Evolutionary conservation across 2,329 filamentous ascomycete species (phyloP).

Genomic region (Neofusicoccum sp.): DNA sequence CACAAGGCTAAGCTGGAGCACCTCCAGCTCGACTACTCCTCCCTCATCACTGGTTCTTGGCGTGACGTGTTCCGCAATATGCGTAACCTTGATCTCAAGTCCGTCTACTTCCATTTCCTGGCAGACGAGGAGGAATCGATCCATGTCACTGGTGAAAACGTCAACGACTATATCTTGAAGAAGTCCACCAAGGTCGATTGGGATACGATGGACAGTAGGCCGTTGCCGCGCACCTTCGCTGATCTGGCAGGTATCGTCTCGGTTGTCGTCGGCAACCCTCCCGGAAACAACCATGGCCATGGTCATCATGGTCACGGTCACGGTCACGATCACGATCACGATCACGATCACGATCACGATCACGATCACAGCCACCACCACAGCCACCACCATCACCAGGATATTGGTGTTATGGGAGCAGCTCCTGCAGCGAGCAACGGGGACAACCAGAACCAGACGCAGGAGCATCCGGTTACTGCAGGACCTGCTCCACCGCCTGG

Average conservation of each 20-base stretch:
- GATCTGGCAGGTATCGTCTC: slow-evolving; percentile 10
- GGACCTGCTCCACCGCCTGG: background rate
- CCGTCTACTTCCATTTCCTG: slow-evolving; percentile 8
- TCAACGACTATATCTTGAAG: slow-evolving; percentile 10
- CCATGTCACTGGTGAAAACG: slow-evolving; percentile 8
- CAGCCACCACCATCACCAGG: background rate
- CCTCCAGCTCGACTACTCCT: slow-evolving; percentile 6
- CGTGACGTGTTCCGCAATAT: slow-evolving; percentile 8
- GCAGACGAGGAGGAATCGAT: slow-evolving; percentile 11
- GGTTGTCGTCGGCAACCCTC: background rate
- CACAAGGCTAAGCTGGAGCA: background rate
- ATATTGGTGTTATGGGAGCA: background rate
- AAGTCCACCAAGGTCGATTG: slow-evolving; percentile 5
- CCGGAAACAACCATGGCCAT: background rate
- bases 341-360: background rate
- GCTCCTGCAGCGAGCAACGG: background rate
- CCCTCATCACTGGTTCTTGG: slow-evolving; percentile 4
- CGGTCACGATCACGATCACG: background rate
- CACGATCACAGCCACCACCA: background rate
- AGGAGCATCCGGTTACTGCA: background rate
- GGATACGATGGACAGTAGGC: slow-evolving; percentile 13
- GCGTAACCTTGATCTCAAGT: slow-evolving; percentile 2
- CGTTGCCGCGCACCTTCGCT: background rate
- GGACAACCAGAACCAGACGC: background rate
- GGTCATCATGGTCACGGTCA: background rate